These are phyloP conservation scores for Boletus barrowsii DNA, from an alignment of 768 basidiomycete genomes.

Conservation along the genomic window DNA sequence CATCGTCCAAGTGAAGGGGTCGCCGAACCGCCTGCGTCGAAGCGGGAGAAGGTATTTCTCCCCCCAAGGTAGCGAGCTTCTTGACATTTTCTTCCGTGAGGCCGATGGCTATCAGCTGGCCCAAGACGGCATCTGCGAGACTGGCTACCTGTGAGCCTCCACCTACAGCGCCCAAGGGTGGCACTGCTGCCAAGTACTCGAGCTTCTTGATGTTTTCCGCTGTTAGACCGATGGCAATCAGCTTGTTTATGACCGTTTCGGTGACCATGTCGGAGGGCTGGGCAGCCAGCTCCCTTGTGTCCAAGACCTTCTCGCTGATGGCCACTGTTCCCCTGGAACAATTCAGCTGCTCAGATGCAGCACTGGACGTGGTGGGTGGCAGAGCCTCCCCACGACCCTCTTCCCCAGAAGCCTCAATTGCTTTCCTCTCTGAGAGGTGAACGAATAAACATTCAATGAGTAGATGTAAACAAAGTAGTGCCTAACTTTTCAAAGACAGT, in stretches of 20 bases:
- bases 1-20: not conserved
- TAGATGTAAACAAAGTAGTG: too few species aligned
- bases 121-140: too few species aligned
- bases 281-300: not conserved
- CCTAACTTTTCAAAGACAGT: too few species aligned
- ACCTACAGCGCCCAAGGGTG: too few species aligned
- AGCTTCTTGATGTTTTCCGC: not conserved
- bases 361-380: not conserved
- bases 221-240: not conserved
- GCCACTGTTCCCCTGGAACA: not conserved
- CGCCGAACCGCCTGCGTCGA: not conserved
- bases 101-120: too few species aligned
- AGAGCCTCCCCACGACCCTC: not conserved
- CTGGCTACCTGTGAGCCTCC: too few species aligned
- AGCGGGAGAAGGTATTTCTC: not conserved
- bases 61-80: not conserved
- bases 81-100: too few species aligned
- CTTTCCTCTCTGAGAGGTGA: too few species aligned
- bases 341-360: not conserved
- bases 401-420: not conserved
- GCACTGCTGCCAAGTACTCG: too few species aligned
- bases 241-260: not conserved
- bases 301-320: not conserved
- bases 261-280: not conserved
- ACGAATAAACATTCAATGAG: too few species aligned